Percentiles rank a stretch among this genome's conserved stretches.
Evolutionary conservation across 768 basidiomycete genomes (phyloP).

Genomic region (Russula sp.): DNA sequence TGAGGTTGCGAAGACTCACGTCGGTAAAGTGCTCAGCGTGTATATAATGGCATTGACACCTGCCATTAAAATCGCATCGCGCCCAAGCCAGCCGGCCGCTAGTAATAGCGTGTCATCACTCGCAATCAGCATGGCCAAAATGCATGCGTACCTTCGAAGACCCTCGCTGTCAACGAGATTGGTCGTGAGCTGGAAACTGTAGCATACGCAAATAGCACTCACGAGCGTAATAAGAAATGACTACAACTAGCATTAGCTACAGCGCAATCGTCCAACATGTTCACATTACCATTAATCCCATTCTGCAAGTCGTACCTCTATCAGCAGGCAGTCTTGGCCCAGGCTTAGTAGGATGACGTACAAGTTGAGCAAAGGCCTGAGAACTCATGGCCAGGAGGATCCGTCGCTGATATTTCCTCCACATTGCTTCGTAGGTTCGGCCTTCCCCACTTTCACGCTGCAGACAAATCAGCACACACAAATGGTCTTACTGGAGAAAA

Average conservation of each 20-base stretch:
- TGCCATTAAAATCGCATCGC: constrained; percentile 92
- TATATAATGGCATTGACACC: constrained; percentile 88
- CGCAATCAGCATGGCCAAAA: not conserved
- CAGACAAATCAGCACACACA: not conserved
- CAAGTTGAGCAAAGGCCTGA: constrained; percentile 92
- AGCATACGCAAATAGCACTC: constrained; percentile 29
- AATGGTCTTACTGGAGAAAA: not conserved
- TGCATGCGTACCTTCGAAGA: constrained; percentile 70
- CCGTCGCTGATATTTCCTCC: constrained; percentile 78
- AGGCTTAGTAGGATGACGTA: constrained; percentile 33
- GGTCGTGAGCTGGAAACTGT: constrained; percentile 8
- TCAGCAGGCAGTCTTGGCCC: not conserved
- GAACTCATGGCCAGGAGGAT: constrained; percentile 93
- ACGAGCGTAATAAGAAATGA: constrained; percentile 94
- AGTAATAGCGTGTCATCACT: constrained; percentile 19
- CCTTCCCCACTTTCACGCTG: constrained; percentile 72
- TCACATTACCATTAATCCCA: constrained; percentile 76
- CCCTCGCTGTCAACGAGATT: constrained; percentile 47
- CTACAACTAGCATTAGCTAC: constrained; percentile 32
- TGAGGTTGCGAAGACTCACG: constrained; percentile 41
- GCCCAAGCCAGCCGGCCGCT: constrained; percentile 95
- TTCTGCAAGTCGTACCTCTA: constrained; percentile 43
- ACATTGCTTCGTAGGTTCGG: constrained; percentile 74
- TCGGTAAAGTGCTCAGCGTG: constrained; percentile 69
- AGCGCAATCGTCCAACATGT: constrained; percentile 1